These are phyloP conservation scores for Gnomoniopsis sp. DNA, from an alignment of 2,329 filamentous ascomycete genomes.

Conservation along the genomic window DNA sequence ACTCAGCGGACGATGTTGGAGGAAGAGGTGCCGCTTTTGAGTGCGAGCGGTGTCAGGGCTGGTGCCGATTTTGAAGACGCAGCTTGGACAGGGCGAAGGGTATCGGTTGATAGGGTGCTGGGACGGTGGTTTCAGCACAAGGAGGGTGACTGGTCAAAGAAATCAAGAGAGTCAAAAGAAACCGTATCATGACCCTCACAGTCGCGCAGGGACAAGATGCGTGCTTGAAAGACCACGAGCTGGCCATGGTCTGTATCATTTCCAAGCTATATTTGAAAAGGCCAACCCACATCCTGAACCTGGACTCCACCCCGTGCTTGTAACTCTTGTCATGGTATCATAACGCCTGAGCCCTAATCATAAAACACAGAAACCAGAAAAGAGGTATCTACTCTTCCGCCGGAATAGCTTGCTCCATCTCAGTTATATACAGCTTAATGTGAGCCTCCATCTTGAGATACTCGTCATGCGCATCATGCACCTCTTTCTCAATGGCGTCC, in stretches of 20 bases:
- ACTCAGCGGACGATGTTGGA: slow-evolving; percentile 29
- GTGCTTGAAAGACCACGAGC: neutral
- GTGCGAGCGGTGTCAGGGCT: slow-evolving; percentile 45
- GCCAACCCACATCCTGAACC: neutral
- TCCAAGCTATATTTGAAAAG: slow-evolving; percentile 8
- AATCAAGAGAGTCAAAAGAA: slow-evolving; percentile 20
- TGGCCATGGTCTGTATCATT: neutral
- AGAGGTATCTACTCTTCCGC: slow-evolving; percentile 1
- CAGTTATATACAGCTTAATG: slow-evolving; percentile 95
- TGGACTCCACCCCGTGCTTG: neutral
- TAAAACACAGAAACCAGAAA: slow-evolving; percentile 22
- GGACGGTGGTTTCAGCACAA: slow-evolving; percentile 63
- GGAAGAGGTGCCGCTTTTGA: slow-evolving; percentile 60
- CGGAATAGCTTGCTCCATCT: slow-evolving; percentile 89
- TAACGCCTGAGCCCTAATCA: slow-evolving; percentile 20
- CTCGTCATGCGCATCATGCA: slow-evolving; percentile 85
- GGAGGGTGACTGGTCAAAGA: slow-evolving; percentile 32
- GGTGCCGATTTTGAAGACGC: slow-evolving; percentile 42
- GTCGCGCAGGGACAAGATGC: neutral
- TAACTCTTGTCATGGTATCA: slow-evolving; percentile 19
- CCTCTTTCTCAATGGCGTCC: slow-evolving; percentile 93
- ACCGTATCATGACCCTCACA: neutral
- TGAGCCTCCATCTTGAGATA: slow-evolving; percentile 98
- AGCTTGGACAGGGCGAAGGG: slow-evolving; percentile 55
- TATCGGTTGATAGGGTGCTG: slow-evolving; percentile 55